Evolutionary conservation across 352 stramenopile genomes (phyloP).

Genomic region (Globisporangium spiculum): DNA sequence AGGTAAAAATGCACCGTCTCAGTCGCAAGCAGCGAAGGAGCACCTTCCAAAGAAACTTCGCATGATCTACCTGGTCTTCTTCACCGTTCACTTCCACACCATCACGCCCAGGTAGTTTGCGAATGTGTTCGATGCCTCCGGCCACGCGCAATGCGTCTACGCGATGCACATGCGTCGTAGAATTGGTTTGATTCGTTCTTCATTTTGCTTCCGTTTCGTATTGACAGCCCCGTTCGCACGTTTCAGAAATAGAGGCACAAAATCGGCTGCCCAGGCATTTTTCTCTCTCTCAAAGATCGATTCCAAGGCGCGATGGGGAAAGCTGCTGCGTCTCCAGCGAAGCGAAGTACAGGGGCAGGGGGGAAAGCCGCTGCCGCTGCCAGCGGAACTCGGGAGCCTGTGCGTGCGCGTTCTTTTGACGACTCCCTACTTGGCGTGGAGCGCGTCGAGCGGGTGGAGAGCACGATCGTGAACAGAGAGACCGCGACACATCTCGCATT

Average conservation of each 20-base stretch:
- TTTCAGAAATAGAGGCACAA: conserved; percentile 10
- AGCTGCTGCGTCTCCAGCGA: conserved; percentile 24
- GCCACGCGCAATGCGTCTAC: conserved; percentile 25
- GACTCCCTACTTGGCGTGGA: conserved; percentile 17
- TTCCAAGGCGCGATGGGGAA: conserved; percentile 31
- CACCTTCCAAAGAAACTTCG: not conserved
- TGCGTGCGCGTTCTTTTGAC: conserved; percentile 22
- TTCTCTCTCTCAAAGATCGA: conserved; percentile 1
- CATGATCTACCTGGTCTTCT: conserved; percentile 42
- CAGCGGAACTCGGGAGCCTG: conserved; percentile 14
- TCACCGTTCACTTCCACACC: conserved; percentile 45
- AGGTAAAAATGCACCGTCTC: not conserved
- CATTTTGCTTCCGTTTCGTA: not conserved
- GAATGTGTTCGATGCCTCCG: conserved; percentile 6
- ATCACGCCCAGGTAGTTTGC: conserved; percentile 26
- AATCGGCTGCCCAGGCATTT: conserved; percentile 13
- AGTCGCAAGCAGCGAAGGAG: not conserved
- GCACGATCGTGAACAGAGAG: conserved; percentile 67
- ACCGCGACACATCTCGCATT: conserved; percentile 73
- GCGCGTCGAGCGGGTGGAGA: conserved; percentile 46
- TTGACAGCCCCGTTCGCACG: not conserved
- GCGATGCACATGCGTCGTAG: conserved; percentile 22
- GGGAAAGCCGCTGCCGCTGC: not conserved
- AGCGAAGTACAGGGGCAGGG: conserved; percentile 17
- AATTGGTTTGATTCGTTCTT: not conserved